A percentile compares a stretch with the other conserved stretches of the same genome.
Conservation (phyloP, 306 rosid species). For the Ceratonia siliqua region DNA sequence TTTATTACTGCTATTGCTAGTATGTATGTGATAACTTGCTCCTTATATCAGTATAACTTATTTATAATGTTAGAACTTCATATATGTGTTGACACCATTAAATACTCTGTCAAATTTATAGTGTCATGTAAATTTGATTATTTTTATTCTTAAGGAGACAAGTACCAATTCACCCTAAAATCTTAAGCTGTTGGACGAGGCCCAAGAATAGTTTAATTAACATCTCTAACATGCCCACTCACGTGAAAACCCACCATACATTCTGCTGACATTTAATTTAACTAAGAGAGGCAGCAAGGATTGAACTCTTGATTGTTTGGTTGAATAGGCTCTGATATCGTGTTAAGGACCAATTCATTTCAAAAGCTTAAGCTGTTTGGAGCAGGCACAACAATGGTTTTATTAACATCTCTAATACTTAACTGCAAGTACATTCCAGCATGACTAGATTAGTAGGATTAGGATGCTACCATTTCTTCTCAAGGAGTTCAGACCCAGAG, state of each 20-base stretch:
- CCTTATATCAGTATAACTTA: neutral
- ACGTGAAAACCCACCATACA: too few relatives aligned
- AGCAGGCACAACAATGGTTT: neutral
- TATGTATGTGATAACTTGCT: neutral
- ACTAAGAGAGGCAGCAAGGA: too few relatives aligned
- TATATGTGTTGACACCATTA: conserved; percentile 2
- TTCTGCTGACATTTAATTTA: too few relatives aligned
- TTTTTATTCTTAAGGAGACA: too few relatives aligned
- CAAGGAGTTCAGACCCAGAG: neutral
- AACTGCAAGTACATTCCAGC: conserved; percentile 3
- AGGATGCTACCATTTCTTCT: conserved; percentile 4
- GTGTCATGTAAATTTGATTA: neutral
- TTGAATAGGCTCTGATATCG: too few relatives aligned
- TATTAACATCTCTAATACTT: neutral
- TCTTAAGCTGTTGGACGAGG: too few relatives aligned
- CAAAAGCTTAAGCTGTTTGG: neutral
- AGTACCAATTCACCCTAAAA: too few relatives aligned
- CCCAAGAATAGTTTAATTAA: too few relatives aligned
- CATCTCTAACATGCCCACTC: too few relatives aligned
- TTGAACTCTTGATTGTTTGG: too few relatives aligned
- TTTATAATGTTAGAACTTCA: too few relatives aligned
- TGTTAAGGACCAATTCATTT: neutral
- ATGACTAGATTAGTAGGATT: conserved; percentile 12
- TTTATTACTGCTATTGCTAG: conserved; percentile 17
- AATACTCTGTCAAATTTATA: conserved; percentile 14